A percentile compares a stretch with the other conserved stretches of the same genome.
These are phyloP conservation scores for Penicillium cinerascens DNA, from an alignment of 495 filamentous ascomycete genomes.

Conservation along the genomic window DNA sequence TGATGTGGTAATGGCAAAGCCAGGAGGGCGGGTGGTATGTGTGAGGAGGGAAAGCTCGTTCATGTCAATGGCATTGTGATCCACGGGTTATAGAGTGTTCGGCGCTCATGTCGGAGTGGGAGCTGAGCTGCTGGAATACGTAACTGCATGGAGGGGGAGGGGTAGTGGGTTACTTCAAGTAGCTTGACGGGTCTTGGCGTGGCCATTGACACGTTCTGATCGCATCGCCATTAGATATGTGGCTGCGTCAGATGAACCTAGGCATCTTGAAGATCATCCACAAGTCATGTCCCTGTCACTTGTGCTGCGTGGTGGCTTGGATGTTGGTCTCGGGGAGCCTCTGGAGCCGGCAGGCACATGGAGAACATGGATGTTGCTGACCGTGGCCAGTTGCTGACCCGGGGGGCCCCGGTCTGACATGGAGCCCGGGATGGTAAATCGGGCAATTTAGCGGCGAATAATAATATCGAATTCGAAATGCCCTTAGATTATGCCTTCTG, in stretches of 20 bases:
- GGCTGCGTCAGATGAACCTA: neutral
- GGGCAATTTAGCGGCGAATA: too few species aligned
- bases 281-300: neutral
- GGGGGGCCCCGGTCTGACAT: neutral
- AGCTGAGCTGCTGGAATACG: neutral
- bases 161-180: constrained; percentile 18
- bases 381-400: neutral
- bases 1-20: neutral
- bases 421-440: neutral
- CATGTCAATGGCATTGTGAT: constrained; percentile 7
- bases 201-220: neutral
- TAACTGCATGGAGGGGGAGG: constrained; percentile 1
- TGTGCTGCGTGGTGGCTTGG: neutral
- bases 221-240: neutral
- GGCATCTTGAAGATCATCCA: neutral
- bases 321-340: neutral
- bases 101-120: neutral
- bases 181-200: constrained; percentile 20
- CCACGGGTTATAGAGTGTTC: neutral
- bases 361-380: neutral
- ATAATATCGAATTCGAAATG: too few species aligned
- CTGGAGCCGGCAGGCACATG: neutral
- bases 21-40: neutral
- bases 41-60: neutral
- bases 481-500: too few species aligned